These are phyloP conservation scores for Blastocystis sp. DNA, from an alignment of 352 stramenopile genomes.

Conservation along the genomic window DNA sequence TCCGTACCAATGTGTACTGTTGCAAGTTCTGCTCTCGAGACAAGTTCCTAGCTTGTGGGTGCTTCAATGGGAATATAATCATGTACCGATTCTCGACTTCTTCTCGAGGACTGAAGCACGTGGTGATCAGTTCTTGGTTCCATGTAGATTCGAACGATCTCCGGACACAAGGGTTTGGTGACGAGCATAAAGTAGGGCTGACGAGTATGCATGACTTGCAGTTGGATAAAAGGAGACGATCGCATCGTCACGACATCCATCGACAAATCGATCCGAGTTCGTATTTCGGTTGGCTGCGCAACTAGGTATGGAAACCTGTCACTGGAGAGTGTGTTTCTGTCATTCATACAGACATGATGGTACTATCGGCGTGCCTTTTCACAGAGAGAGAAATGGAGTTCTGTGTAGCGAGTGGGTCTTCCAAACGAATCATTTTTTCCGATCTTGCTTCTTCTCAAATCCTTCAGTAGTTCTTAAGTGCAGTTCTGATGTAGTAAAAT, in stretches of 20 bases:
- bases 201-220: neutral
- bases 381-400: neutral
- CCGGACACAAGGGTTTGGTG: slow-evolving; percentile 1
- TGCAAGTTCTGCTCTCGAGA: slow-evolving; percentile 38
- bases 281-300: neutral
- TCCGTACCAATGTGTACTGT: slow-evolving; percentile 36
- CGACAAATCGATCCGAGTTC: slow-evolving; percentile 29
- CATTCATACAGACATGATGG: slow-evolving; percentile 7
- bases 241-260: slow-evolving; percentile 46
- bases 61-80: slow-evolving; percentile 26
- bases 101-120: neutral
- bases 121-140: neutral
- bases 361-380: slow-evolving; percentile 12
- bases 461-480: neutral
- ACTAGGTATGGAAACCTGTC: slow-evolving; percentile 42
- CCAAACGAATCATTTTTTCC: neutral
- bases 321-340: neutral
- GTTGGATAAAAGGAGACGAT: slow-evolving; percentile 36
- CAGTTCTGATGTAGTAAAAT: neutral
- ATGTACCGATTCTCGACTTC: slow-evolving; percentile 36
- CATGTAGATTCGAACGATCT: slow-evolving; percentile 10
- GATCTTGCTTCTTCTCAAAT: neutral
- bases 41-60: slow-evolving; percentile 44
- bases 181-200: slow-evolving; percentile 13
- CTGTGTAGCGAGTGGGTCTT: neutral